Evolutionary conservation across 2,329 filamentous ascomycete species (phyloP), one percentile per base, ranked within the genome.

Genomic region (Monilinia laxa): DNA sequence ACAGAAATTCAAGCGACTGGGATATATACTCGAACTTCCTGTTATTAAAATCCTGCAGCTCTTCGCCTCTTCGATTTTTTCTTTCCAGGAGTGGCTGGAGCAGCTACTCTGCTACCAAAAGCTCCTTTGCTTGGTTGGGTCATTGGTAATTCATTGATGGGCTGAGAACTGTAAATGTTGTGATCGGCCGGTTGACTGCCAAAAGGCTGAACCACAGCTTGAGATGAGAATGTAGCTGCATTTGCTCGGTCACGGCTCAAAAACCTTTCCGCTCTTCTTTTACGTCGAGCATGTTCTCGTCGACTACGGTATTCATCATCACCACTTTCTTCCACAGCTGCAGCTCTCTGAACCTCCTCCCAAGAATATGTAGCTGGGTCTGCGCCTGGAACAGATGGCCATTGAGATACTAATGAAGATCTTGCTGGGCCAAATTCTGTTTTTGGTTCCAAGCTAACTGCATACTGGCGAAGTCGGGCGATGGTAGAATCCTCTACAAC

Each of bases 51-150:
- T 16, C 75, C 75, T 53, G 75, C 73, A 35, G 68, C 70, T 49
- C 73, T 71, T n/a, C 65, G 67, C 72, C 77, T 79, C 75, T 81
- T 81, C 20, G 70, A 68, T 72, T 81, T 83, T 75, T 82, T 82
- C 64, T 75, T 78, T 69, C 76, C 78, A 68, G 77, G 78, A 62
- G 72, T 68, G 69, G 75, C 77, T 68, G 77, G 78, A 60, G 71
- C 66, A 14, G 60, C 60, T 47, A 72, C 56, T 65, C 81, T 76
- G 69, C 78, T 78, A 35, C 82, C 82, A 78, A 82, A 83, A 5
- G 75, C 70, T 2, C 83, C 83, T n/a, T 79, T 69, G 28, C 81
- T 76, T 16, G 82, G 82, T 73, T 85, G 83, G n/a, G 82, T 77
- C 75, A 76, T 77, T 16, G 75, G 71, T 1, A 77, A 5, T 14